Base-by-base conservation (phyloP, 129 eudicot species). In the Apium graveolens region DNA sequence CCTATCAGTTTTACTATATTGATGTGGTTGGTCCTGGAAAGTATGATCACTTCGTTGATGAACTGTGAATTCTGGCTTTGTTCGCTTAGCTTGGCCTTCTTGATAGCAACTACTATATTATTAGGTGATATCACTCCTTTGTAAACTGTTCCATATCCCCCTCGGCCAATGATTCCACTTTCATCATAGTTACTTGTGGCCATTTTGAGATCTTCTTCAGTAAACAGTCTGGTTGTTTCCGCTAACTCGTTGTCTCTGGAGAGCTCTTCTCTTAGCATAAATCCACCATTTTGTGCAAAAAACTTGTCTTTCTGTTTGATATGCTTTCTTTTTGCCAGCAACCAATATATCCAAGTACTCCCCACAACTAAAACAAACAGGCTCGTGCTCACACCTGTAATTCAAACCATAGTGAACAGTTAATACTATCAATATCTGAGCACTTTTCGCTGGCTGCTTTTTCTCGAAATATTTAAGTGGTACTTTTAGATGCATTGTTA, bases 1-100 rank as follows among this genome's bases (percentile, higher is more conserved):
- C 73, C 42, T 32, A 68, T 68, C 32, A 68, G 73, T 35, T 68
- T 68, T 13, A 68, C 73, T 12, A 68, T 42, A n/a, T 68, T 68
- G 24, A 31, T 68, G 73, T 68, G 73, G 73, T 68, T 68, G 24
- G 26, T 62, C 17, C 34, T n/a, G 34, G 70, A 62, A 62, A 62
- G 70, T 26, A 62, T 62, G 2, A 62, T n/a, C 70, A 62, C 70
- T 11, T 62, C 70, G 5, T 62, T 62, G 34, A 62, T 62, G 34
- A 62, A 62, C 4, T 62, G 70, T 29, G 31, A n/a, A 62, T 0
- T 62, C 16, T 62, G 70, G 70, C 70, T 62, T 12, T 62, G 70
- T 9, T 62, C 70, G n/a, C 34, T 26, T 26, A 26, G 13, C 11
- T 26, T 62, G 13, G 70, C 26, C 35, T 62, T 62, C 34, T 62